Evolutionary conservation across 495 filamentous ascomycete species (phyloP), one percentile per base, ranked within the genome.

Genomic region (Pseudotulostoma volvatum): DNA sequence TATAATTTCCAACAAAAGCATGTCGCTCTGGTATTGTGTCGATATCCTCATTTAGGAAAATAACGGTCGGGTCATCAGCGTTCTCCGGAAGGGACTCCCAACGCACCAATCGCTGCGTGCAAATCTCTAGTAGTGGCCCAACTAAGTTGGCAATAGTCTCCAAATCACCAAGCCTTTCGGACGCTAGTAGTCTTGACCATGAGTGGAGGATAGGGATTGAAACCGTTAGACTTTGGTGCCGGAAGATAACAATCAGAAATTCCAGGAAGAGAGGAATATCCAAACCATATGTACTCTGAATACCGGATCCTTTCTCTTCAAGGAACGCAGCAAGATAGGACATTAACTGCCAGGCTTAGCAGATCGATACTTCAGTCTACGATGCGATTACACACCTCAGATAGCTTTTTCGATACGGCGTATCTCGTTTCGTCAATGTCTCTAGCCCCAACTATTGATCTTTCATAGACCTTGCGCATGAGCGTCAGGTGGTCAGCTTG

Each of bases 1-100:
- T 68, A 53, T 95, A 99, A 48, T 96, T 96, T 1, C 90, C 88
- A n/a, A 96, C 70, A 53, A 99, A 99, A 9, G 87, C 83, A 60
- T 99, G 90, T 17, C 82, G 69, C 54, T 99, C 92, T 1, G 92
- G 92, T 20, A 87, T 67, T 0, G 90, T 95, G 54, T 96, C 92
- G 21, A 94, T 83, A 53, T 99, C 90, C 43, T 94, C 85, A 36
- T 82, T 60, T 4, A 99, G 68, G 42, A 93, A 86, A 25, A 83
- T 59, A 19, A 87, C 68, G 9, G 78, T 83, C 5, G 80, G 72
- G 53, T 95, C 75, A 11, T 84, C 73, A 0, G 76, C 80, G 43
- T 92, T 81, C 37, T 81, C 71, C 0, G 84, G 79, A 16, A 95
- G 70, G 46, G 61, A 71, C 51, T 95, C 88, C 63, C 90, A 97